Evolutionary conservation across 495 filamentous ascomycete genomes (phyloP), one percentile per base, ranked within the genome.

Genomic region (Penicillium flavigenum): DNA sequence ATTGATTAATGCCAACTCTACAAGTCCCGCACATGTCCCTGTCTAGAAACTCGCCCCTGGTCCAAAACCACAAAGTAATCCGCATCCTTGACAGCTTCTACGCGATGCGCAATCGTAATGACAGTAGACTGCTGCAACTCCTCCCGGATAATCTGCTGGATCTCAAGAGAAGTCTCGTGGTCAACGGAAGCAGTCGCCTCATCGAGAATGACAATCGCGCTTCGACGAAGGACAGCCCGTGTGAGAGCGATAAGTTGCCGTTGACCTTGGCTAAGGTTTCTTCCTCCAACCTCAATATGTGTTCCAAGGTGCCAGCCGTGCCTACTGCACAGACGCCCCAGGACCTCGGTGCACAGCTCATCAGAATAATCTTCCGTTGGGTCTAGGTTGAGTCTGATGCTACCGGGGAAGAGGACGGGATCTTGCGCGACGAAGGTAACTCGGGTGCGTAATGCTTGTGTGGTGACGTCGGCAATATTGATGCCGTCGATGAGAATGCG

Each of bases 151-250:
- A 94, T 76, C 63, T 84, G 78, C 75, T 96, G 90, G 46, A 94
- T 90, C 53, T 86, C 78, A 62, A 83, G 71, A n/a, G 88, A 88
- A 1, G 88, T 94, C 67, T 86, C 84, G 58, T 79, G 79, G 63
- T 96, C 91, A 58, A 96, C 91, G 14, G 84, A 88, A 16, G 90
- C 90, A n/a, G 91, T 96, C 17, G 91, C 91, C 70, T 92, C 88
- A 60, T 92, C 88, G 58, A 92, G 68, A 44, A 92, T 77, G 29
- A 86, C 67, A 60, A 83, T 74, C 9, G 76, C 81, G 74, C 77
- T 84, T n/a, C 81, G 74, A 26, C 83, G 73, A 48, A 87, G 65
- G 14, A 86, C 73, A 9, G 84, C 83, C 32, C 84, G 62, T 11
- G 81, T 76, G 8, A 88, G 70, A 0, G 82, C 85, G 26, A 88